A percentile compares a stretch with the other conserved stretches of the same genome.
phyloP scores from a whole-genome alignment of 352 stramenopile species.

The Phytophthora multivora region DNA sequence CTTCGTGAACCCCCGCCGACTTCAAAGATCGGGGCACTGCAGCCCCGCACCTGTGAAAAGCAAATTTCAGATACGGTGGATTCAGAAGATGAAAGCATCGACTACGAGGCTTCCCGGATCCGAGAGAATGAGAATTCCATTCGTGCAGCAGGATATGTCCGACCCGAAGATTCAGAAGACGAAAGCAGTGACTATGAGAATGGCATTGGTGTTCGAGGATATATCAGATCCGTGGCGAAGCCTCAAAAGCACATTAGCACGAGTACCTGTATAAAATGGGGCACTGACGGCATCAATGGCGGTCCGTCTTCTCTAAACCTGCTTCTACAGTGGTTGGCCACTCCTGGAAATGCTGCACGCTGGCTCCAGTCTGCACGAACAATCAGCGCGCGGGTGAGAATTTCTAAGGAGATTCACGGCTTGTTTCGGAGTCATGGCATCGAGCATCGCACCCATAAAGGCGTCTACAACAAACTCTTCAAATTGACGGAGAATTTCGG shows the following conservation, averaged over 20 bases:
- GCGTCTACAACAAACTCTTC: slow-evolving; percentile 7
- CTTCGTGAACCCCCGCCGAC: not conserved
- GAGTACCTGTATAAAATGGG: slow-evolving; percentile 1
- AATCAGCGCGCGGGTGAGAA: not conserved
- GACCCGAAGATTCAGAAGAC: not conserved
- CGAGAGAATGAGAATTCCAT: not conserved
- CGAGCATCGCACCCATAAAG: not conserved
- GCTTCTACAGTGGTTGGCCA: slow-evolving; percentile 32
- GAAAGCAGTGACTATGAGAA: too few relatives aligned
- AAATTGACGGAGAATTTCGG: not conserved
- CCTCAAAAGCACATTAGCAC: too few relatives aligned
- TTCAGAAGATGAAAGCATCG: not conserved
- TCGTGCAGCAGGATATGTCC: not conserved
- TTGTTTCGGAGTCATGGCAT: slow-evolving; percentile 5
- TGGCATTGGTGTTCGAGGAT: too few relatives aligned
- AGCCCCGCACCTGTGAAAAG: not conserved
- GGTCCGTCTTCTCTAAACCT: slow-evolving; percentile 19
- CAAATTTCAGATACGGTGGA: not conserved
- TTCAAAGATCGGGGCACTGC: not conserved
- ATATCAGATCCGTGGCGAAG: too few relatives aligned
- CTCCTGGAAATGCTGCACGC: slow-evolving; percentile 30
- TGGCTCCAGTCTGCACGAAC: slow-evolving; percentile 10
- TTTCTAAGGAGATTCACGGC: not conserved
- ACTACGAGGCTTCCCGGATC: not conserved
- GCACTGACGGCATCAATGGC: not conserved